Conservation (phyloP, 805 yeast genomes). For the Metschnikowia peoriensis region DNA sequence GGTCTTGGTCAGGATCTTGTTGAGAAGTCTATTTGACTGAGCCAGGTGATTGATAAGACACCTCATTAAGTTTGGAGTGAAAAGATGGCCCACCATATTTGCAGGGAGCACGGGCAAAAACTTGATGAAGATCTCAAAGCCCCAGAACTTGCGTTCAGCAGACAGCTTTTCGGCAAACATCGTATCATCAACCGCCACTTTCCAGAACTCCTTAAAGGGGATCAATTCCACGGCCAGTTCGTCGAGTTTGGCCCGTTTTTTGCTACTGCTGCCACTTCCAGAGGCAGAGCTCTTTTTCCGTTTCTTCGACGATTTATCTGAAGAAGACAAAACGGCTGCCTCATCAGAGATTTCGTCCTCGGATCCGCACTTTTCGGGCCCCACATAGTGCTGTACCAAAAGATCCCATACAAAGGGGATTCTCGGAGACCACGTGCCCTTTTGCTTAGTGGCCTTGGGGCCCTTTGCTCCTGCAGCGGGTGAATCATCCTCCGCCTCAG, state of each 20-base stretch:
- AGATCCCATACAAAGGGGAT: conserved; percentile 76
- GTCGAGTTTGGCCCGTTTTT: conserved; percentile 16
- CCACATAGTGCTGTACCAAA: conserved; percentile 45
- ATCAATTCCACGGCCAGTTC: conserved; percentile 29
- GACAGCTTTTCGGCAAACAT: conserved; percentile 76
- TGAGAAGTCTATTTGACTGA: conserved; percentile 60
- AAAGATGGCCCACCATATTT: conserved; percentile 28
- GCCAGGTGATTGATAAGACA: conserved; percentile 74
- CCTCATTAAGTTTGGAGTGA: conserved; percentile 68
- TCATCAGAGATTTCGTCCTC: conserved; percentile 6
- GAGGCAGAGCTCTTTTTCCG: conserved; percentile 20
- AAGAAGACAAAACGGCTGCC: conserved; percentile 12
- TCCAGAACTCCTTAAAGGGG: conserved; percentile 67
- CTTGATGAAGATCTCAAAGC: conserved; percentile 67
- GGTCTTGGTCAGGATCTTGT: conserved; percentile 61
- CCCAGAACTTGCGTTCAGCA: conserved; percentile 82
- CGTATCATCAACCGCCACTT: conserved; percentile 72
- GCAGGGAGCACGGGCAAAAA: conserved; percentile 32
- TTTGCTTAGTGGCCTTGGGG: conserved; percentile 42
- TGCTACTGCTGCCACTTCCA: conserved; percentile 7
- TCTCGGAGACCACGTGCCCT: conserved; percentile 71
- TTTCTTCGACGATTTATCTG: conserved; percentile 23
- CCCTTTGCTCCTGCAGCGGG: conserved; percentile 9
- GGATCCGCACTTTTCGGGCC: neutral
- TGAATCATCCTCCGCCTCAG: conserved; percentile 31